Evolutionary conservation across 1,139 yeast species (phyloP).

Genomic region (Candida neerlandica): DNA sequence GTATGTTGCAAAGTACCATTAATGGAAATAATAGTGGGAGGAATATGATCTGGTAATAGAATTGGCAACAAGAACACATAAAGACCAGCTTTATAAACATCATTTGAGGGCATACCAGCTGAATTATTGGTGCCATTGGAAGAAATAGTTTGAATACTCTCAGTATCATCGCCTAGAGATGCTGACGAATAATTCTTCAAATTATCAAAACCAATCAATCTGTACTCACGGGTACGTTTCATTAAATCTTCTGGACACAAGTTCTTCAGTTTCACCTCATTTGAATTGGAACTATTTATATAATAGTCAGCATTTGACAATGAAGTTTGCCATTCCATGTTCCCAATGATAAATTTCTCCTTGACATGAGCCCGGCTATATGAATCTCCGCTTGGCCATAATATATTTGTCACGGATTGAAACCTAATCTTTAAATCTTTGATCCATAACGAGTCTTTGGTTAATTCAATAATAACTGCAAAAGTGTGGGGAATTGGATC

Average conservation of each 20-base stretch:
- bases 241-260: constrained; percentile 40
- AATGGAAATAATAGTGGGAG: constrained; percentile 68
- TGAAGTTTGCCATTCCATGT: constrained; percentile 48
- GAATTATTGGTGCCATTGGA: background rate
- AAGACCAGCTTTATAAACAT: constrained; percentile 64
- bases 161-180: constrained; percentile 2
- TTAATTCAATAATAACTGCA: constrained; percentile 45
- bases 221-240: constrained; percentile 38
- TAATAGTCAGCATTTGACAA: constrained; percentile 50
- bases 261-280: constrained; percentile 31
- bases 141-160: background rate
- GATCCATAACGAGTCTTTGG: constrained; percentile 32
- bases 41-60: constrained; percentile 67
- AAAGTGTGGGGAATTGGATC: constrained; percentile 50
- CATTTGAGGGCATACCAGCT: background rate
- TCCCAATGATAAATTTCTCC: constrained; percentile 54
- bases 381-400: constrained; percentile 62
- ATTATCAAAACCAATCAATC: constrained; percentile 23
- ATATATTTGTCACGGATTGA: constrained; percentile 35
- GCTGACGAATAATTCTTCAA: background rate
- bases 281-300: constrained; percentile 41
- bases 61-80: constrained; percentile 78
- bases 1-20: constrained; percentile 48
- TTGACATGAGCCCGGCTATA: constrained; percentile 42
- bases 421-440: constrained; percentile 36